phyloP scores from a whole-genome alignment of 768 basidiomycete genomes.

The Suillus sp. region DNA sequence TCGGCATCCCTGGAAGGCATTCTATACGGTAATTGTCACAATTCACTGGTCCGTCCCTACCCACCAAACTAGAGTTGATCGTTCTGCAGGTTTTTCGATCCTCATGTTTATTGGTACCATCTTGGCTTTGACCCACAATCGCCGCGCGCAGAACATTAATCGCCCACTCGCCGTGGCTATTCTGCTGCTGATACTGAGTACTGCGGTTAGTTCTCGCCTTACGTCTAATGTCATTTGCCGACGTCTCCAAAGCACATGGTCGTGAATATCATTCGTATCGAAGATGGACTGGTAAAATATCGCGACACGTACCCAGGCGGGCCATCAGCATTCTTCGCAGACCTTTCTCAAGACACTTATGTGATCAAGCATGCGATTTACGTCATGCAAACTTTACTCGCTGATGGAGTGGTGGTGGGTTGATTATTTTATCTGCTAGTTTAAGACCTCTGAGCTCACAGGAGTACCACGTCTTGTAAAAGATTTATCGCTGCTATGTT shows the following conservation, averaged over 20 bases:
- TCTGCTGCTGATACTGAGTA: slow-evolving; percentile 25
- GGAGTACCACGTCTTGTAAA: background rate
- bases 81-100: background rate
- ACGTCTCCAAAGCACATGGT: slow-evolving; percentile 15
- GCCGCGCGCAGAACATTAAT: slow-evolving; percentile 9
- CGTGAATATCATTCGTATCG: slow-evolving; percentile 19
- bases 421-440: background rate
- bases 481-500: slow-evolving; percentile 20
- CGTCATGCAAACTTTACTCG: slow-evolving; percentile 14
- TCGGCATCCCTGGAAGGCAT: slow-evolving; percentile 23
- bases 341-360: slow-evolving; percentile 19
- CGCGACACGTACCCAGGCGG: slow-evolving; percentile 26
- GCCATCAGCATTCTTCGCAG: slow-evolving; percentile 26
- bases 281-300: slow-evolving; percentile 22
- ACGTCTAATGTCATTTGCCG: background rate
- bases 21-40: slow-evolving; percentile 24
- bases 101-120: slow-evolving; percentile 16
- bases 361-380: slow-evolving; percentile 13
- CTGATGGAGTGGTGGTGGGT: slow-evolving; percentile 12
- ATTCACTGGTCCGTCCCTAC: background rate
- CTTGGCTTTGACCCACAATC: slow-evolving; percentile 16
- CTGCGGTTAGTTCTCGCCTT: slow-evolving; percentile 16
- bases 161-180: slow-evolving; percentile 17
- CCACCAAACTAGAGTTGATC: background rate
- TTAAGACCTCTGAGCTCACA: background rate